Evolutionary conservation across 257 asterid genomes (phyloP), one percentile per base, ranked within the genome.

Genomic region (Buddleja alternifolia): DNA sequence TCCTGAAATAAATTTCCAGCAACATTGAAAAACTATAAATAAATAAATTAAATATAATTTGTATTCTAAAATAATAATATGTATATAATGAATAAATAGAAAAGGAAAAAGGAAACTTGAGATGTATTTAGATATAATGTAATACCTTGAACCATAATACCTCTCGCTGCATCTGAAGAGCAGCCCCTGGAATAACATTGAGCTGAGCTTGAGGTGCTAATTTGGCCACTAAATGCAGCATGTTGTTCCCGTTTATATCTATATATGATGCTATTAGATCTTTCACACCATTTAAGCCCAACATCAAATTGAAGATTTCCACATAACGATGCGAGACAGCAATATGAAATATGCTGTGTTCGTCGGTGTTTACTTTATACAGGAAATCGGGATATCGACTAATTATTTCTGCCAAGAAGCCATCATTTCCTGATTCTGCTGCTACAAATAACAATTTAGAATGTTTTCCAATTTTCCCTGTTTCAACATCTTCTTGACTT

Each of bases 141-240:
- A 70, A 0, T 1, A 80, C 78, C n/a, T n/a, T n/a, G n/a, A n/a
- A n/a, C n/a, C n/a, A n/a, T n/a, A n/a, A n/a, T n/a, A n/a, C n/a
- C n/a, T 69, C n/a, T 15, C 77, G 58, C 10, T 80, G 85, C 82
- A 80, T 72, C 60, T 80, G 85, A 32, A 76, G 75, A 8, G 85
- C 77, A 2, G 79, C 70, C 6, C 82, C 82, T 0, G 85, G 85
- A 15, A 80, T 36, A 44, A 14, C 0, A 55, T 54, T 62, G 1
- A 76, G 77, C 52, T 80, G 75, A 34, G 52, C 32, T 10, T 2
- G 69, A 41, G 85, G 85, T 0, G 75, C 70, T 41, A 73, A 41
- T 12, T 12, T 69, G 15, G 50, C 82, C 0, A 79, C 82, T 14
- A 80, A 70, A 12, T 80, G 85, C 59, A 80, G 9, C 8, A 80